Percentiles rank a stretch among this genome's conserved stretches.
These are phyloP conservation scores for Sporisorium sorghi DNA, from an alignment of 1,284 basidiomycete species.

Conservation along the genomic window DNA sequence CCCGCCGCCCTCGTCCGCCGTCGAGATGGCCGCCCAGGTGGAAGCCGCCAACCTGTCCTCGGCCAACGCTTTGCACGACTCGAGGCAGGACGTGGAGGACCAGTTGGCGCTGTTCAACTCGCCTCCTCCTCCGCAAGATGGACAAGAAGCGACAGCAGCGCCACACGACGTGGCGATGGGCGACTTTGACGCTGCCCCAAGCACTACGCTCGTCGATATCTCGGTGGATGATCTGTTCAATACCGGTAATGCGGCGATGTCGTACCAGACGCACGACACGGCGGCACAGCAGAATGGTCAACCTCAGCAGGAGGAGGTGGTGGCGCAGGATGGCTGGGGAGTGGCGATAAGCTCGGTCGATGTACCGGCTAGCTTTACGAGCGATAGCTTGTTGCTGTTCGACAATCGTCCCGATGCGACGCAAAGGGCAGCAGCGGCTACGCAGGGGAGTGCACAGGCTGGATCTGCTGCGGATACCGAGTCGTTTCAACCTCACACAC, in stretches of 20 bases:
- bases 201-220: not conserved
- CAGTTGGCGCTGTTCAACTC: constrained; percentile 26
- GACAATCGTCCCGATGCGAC: not conserved
- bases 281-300: not conserved
- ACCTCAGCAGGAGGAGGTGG: not conserved
- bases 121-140: not conserved
- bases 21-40: constrained; percentile 11
- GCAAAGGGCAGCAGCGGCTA: not conserved
- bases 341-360: not conserved
- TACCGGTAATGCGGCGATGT: not conserved
- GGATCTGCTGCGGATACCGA: no score
- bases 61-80: constrained; percentile 15
- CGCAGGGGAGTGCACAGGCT: not conserved
- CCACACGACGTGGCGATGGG: not conserved
- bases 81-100: constrained; percentile 30
- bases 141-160: no score
- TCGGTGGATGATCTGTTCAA: not conserved
- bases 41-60: constrained; percentile 27
- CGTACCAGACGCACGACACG: not conserved
- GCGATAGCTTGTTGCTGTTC: constrained; percentile 9
- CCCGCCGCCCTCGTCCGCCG: constrained; percentile 6
- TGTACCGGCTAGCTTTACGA: constrained; percentile 11
- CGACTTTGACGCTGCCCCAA: not conserved
- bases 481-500: constrained; percentile 31
- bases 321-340: not conserved